Base-by-base conservation (phyloP, 2,329 filamentous ascomycete genomes). In the Fusarium miscanthi region DNA sequence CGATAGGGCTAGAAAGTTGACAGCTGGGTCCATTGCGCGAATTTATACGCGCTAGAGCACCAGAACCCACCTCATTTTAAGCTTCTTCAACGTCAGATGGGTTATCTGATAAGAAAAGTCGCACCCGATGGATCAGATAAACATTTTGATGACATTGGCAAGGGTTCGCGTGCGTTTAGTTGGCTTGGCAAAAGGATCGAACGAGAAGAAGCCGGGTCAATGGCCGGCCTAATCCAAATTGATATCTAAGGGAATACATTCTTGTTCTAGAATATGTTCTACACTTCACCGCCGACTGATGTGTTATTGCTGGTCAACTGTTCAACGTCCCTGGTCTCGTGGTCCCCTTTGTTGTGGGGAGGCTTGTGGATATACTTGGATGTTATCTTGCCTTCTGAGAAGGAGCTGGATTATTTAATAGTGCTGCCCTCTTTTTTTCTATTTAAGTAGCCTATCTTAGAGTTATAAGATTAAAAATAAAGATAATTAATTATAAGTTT, bases 161-260 rank as follows among this genome's bases (percentile, higher is more conserved):
- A 25, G n/a, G 6, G 11, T 3, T 51, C 31, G 12, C 2, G n/a
- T 25, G 31, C 0, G 0, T 8, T 25, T 27, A 37, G 31, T 0
- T 6, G 3, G 3, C 48, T 52, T 37, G 48, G 31, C 31, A 9
- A 27, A 51, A 35, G 17, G 17, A 37, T 2, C 0, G 3, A 8
- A 52, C 48, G 31, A 37, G 31, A 52, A 52, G 23, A 37, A 27
- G 23, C 6, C 31, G 48, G 27, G 27, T 27, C 27, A 27, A 27
- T 27, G 27, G 8, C 27, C 27, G 27, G 27, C 5, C 27, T 27
- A 27, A 13, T 2, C 31, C 16, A 4, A 11, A 25, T 51, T 14
- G 2, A 35, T 51, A 12, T 11, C 13, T 8, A 25, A 35, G 31
- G 2, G n/a, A 37, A 21, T 3, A 21, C 0, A 6, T 2, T 25